Percentiles rank a stretch among this genome's conserved stretches.
Conservation (phyloP, 2,329 filamentous ascomycete genomes). For the Cladobotryum mycophilum region DNA sequence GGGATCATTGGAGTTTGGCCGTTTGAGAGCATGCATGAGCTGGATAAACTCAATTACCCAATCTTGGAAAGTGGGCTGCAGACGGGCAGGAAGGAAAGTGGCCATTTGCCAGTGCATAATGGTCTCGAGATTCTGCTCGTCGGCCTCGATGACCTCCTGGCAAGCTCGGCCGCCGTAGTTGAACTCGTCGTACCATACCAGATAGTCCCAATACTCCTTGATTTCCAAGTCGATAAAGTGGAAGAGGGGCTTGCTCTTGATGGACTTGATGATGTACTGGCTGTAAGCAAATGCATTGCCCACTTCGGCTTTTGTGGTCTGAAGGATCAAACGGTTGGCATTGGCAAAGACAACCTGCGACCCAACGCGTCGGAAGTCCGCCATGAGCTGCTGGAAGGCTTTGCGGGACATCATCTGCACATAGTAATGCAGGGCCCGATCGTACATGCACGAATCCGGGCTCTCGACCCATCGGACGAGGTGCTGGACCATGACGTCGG, state of each 20-base stretch:
- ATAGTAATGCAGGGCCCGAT: constrained; percentile 90
- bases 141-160: constrained; percentile 66
- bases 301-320: constrained; percentile 94
- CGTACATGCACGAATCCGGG: constrained; percentile 89
- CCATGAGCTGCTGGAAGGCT: constrained; percentile 94
- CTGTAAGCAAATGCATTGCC: constrained; percentile 95
- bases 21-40: constrained; percentile 84
- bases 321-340: constrained; percentile 79
- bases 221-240: constrained; percentile 96
- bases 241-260: constrained; percentile 91
- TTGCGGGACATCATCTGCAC: constrained; percentile 99
- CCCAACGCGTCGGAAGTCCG: constrained; percentile 89
- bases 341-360: constrained; percentile 95
- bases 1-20: constrained; percentile 48
- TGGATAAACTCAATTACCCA: constrained; percentile 95
- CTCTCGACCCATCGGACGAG: constrained; percentile 96
- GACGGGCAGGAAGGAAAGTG: constrained; percentile 72
- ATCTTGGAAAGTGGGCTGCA: constrained; percentile 81
- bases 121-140: constrained; percentile 73
- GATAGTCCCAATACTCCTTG: constrained; percentile 98
- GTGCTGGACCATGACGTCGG: constrained; percentile 95
- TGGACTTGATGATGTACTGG: constrained; percentile 95
- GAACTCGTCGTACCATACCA: constrained; percentile 98
- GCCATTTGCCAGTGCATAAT: constrained; percentile 99
- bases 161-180: constrained; percentile 97